A percentile compares a stretch with the other conserved stretches of the same genome.
Conservation (phyloP, 768 basidiomycete species). For the Amyloporia xantha region DNA sequence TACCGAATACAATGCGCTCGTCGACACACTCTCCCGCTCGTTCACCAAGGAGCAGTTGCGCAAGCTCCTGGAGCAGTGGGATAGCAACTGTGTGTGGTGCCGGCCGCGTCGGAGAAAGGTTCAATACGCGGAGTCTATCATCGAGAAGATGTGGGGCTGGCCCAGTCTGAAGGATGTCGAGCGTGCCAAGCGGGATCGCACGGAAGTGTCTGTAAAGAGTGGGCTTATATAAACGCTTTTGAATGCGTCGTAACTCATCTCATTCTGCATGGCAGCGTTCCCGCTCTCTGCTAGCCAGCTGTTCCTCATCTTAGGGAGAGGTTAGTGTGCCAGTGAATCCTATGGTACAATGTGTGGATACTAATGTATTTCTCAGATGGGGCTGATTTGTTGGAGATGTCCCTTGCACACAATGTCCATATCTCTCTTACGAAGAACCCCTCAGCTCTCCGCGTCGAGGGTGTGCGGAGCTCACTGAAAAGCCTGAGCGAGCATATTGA, state of each 20-base stretch:
- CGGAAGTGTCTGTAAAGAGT: conserved; percentile 38
- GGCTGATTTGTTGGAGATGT: conserved; percentile 49
- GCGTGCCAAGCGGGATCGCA: conserved; percentile 42
- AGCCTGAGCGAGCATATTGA: conserved; percentile 40
- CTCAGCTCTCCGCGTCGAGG: conserved; percentile 53
- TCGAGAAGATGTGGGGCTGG: conserved; percentile 67
- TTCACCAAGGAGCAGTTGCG: conserved; percentile 61
- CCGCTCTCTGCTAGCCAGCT: conserved; percentile 51
- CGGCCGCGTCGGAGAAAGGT: conserved; percentile 17
- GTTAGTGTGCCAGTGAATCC: conserved; percentile 27
- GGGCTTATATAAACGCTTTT: neutral
- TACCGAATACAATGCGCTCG: conserved; percentile 43
- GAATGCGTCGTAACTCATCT: conserved; percentile 1
- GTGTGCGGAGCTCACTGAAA: conserved; percentile 45
- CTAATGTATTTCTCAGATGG: conserved; percentile 45
- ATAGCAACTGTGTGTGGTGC: conserved; percentile 23
- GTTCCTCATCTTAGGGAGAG: conserved; percentile 68
- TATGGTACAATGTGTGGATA: neutral
- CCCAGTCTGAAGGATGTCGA: conserved; percentile 49
- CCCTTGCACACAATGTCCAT: conserved; percentile 54
- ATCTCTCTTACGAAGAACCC: conserved; percentile 53
- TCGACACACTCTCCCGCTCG: conserved; percentile 48
- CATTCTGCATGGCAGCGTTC: conserved; percentile 36
- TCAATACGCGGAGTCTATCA: conserved; percentile 32
- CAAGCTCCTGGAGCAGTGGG: conserved; percentile 44